Evolutionary conservation across 805 yeast genomes (phyloP).

Genomic region (Wickerhamomyces chaumierensis): DNA sequence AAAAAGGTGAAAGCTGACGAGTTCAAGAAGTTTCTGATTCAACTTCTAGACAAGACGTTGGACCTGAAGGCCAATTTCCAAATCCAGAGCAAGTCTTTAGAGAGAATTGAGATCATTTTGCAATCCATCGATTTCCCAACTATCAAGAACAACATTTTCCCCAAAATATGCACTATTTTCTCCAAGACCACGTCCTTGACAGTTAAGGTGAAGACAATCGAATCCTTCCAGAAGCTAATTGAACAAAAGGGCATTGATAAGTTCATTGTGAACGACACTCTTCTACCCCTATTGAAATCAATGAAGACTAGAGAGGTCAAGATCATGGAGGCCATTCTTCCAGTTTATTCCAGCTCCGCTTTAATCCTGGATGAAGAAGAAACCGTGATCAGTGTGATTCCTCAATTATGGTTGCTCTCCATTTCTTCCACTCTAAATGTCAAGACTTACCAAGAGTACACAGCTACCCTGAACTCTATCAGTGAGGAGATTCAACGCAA

Average conservation of each 20-base stretch:
- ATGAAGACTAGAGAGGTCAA: constrained; percentile 70
- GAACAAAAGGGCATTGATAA: constrained; percentile 56
- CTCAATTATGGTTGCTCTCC: constrained; percentile 39
- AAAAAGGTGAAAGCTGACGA: constrained; percentile 33
- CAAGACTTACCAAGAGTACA: constrained; percentile 29
- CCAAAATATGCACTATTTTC: constrained; percentile 60
- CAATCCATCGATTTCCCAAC: constrained; percentile 52
- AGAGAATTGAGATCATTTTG: constrained; percentile 28
- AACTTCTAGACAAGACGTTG: constrained; percentile 26
- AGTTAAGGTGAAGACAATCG: constrained; percentile 60
- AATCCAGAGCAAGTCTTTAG: constrained; percentile 45
- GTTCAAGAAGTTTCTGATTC: constrained; percentile 35
- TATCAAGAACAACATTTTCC: constrained; percentile 66
- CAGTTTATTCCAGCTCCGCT: constrained; percentile 26
- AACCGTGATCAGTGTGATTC: constrained; percentile 42
- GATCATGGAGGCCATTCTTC: constrained; percentile 40
- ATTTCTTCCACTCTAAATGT: constrained; percentile 32
- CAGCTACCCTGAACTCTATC: constrained; percentile 28
- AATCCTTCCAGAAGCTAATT: constrained; percentile 47
- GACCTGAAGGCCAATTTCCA: constrained; percentile 19
- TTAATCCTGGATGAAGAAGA: constrained; percentile 34
- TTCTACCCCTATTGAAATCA: constrained; percentile 67
- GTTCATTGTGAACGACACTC: constrained; percentile 59
- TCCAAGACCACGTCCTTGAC: constrained; percentile 76
- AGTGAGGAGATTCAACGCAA: constrained; percentile 31